Evolutionary conservation across 352 stramenopile species (phyloP).

Genomic region (Globisporangium camurandrum): DNA sequence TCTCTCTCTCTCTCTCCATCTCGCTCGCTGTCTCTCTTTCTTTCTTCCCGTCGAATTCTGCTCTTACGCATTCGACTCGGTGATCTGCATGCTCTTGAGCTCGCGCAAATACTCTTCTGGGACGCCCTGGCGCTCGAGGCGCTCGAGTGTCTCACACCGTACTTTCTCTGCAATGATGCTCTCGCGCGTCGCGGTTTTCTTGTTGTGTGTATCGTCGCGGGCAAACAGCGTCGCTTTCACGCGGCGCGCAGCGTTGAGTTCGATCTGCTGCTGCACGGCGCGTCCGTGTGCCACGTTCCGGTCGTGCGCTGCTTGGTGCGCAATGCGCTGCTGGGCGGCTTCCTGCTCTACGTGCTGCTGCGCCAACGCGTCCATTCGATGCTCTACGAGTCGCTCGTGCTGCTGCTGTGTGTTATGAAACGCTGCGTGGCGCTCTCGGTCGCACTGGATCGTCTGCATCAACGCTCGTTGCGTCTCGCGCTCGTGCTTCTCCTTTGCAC

Average conservation of each 20-base stretch:
- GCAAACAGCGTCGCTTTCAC: conserved; percentile 37
- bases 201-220: conserved; percentile 59
- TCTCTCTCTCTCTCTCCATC: not conserved
- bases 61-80: conserved; percentile 52
- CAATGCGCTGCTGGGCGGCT: conserved; percentile 26
- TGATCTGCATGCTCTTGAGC: conserved; percentile 54
- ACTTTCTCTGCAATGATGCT: conserved; percentile 75
- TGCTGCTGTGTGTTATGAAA: conserved; percentile 40
- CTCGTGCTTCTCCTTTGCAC: conserved; percentile 44
- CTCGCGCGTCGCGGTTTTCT: conserved; percentile 70
- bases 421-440: conserved; percentile 49
- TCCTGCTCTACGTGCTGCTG: conserved; percentile 36
- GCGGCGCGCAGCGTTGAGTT: conserved; percentile 38
- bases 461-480: conserved; percentile 30
- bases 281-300: conserved; percentile 28
- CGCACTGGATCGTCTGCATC: conserved; percentile 38
- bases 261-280: conserved; percentile 44
- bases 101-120: conserved; percentile 62
- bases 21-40: not conserved
- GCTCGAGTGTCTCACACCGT: conserved; percentile 43
- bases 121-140: conserved; percentile 56
- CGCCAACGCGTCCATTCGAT: conserved; percentile 34
- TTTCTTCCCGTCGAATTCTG: no score
- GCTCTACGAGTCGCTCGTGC: conserved; percentile 26
- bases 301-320: conserved; percentile 24